These are phyloP conservation scores for Endotrypanum monterogeii DNA, from an alignment of 208 protist species.

Conservation along the genomic window DNA sequence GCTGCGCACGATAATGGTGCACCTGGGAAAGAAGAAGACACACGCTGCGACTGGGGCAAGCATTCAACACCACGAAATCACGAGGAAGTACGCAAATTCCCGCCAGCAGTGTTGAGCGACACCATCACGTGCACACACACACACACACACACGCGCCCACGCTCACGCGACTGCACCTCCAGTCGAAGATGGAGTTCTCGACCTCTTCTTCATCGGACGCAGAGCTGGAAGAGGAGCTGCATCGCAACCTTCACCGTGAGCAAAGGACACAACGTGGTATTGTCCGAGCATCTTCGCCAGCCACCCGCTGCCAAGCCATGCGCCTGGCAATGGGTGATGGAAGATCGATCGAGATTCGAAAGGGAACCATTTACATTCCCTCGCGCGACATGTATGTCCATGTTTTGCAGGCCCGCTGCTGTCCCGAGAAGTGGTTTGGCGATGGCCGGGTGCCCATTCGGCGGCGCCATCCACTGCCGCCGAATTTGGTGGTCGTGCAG, in stretches of 20 bases:
- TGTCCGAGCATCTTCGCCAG: slow-evolving; percentile 23
- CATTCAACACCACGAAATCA: not conserved
- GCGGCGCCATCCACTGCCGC: slow-evolving; percentile 33
- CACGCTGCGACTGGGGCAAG: not conserved
- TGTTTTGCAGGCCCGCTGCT: slow-evolving; percentile 41
- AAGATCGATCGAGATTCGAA: slow-evolving; percentile 34
- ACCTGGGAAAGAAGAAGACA: not conserved
- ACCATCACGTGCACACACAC: not conserved
- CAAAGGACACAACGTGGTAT: slow-evolving; percentile 34
- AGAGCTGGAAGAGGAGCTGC: slow-evolving; percentile 56
- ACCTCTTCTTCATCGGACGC: slow-evolving; percentile 68
- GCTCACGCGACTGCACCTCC: not conserved
- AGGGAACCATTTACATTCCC: slow-evolving; percentile 63
- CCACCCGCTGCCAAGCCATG: slow-evolving; percentile 5
- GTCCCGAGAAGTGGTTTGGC: slow-evolving; percentile 61
- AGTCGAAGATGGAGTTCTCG: slow-evolving; percentile 43
- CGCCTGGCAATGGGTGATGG: slow-evolving; percentile 35
- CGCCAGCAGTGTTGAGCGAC: not conserved
- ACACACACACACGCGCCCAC: no score
- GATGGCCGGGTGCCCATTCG: slow-evolving; percentile 42
- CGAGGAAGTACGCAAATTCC: not conserved
- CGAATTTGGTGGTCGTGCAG: slow-evolving; percentile 40
- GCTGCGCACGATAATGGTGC: not conserved
- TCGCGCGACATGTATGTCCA: slow-evolving; percentile 59
- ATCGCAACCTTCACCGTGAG: slow-evolving; percentile 31